Conservation (phyloP, 2,329 filamentous ascomycete species). For the Rutstroemia sydowiana region DNA sequence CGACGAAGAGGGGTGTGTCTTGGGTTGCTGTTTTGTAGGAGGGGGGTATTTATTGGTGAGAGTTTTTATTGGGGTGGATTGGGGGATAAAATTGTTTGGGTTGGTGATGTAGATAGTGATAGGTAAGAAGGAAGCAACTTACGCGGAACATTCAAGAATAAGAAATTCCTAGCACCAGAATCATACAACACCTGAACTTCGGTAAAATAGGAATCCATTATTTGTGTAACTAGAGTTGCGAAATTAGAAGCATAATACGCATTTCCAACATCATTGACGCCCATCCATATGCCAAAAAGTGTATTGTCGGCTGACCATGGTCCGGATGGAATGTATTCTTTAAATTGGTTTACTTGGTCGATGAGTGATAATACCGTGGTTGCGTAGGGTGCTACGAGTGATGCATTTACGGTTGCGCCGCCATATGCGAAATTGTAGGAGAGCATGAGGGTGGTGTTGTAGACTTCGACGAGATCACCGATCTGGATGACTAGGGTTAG, state of each 20-base stretch:
- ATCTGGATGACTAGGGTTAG: too few species aligned
- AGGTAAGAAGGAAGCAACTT: too few species aligned
- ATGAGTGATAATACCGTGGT: conserved; percentile 33
- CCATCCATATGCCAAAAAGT: conserved; percentile 38
- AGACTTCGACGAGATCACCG: conserved; percentile 39
- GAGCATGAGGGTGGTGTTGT: conserved; percentile 38
- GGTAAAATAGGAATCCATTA: conserved; percentile 37
- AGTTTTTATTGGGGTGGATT: too few species aligned
- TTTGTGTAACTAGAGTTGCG: conserved; percentile 32
- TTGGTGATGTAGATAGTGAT: too few species aligned
- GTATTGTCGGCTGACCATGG: conserved; percentile 19
- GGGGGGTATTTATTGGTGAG: too few species aligned
- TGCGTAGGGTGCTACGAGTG: conserved; percentile 32
- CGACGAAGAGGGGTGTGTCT: too few species aligned
- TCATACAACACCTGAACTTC: conserved; percentile 41
- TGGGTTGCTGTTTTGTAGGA: too few species aligned
- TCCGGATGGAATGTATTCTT: conserved; percentile 34
- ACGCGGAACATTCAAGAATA: conserved; percentile 53
- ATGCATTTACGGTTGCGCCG: conserved; percentile 34
- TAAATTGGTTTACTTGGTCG: conserved; percentile 35
- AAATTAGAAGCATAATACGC: conserved; percentile 33
- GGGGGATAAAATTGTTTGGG: too few species aligned
- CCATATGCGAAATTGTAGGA: conserved; percentile 46
- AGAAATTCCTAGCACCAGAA: conserved; percentile 49
- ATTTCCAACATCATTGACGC: conserved; percentile 49